These are phyloP conservation scores for Lactarius trivialis DNA, from an alignment of 768 basidiomycete species.

Conservation along the genomic window DNA sequence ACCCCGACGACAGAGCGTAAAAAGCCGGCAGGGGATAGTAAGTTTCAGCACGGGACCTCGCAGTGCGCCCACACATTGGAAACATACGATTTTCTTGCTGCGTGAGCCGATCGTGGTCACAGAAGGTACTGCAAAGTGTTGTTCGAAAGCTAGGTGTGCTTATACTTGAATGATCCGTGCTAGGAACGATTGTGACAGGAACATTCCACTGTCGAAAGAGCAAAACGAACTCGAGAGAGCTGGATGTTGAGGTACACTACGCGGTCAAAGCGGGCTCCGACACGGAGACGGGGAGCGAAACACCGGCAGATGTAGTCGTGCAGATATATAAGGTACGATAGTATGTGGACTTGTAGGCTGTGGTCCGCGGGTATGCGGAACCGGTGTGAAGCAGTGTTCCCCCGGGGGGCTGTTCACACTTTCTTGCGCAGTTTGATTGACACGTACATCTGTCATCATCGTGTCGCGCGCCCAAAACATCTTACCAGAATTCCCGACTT, in stretches of 20 bases:
- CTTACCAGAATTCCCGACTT: background rate
- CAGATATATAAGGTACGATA: slow-evolving; percentile 78
- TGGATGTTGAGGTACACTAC: slow-evolving; percentile 89
- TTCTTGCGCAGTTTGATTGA: background rate
- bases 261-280: slow-evolving; percentile 38
- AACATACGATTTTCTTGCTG: slow-evolving; percentile 87
- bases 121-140: slow-evolving; percentile 49
- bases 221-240: slow-evolving; percentile 71
- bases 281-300: slow-evolving; percentile 11
- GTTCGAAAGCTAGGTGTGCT: background rate
- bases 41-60: slow-evolving; percentile 90
- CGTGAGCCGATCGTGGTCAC: slow-evolving; percentile 68
- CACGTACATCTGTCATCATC: background rate
- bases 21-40: slow-evolving; percentile 41
- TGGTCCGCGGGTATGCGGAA: background rate
- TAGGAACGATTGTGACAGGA: slow-evolving; percentile 71
- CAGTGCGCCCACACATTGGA: slow-evolving; percentile 92
- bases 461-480: background rate
- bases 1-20: slow-evolving; percentile 46
- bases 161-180: background rate
- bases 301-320: slow-evolving; percentile 45
- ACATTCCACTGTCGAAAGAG: slow-evolving; percentile 83
- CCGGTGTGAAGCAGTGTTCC: background rate
- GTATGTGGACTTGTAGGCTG: background rate
- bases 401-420: background rate